Evolutionary conservation across 148 eudicot species (phyloP).

Genomic region (Amaranthus cruentus): DNA sequence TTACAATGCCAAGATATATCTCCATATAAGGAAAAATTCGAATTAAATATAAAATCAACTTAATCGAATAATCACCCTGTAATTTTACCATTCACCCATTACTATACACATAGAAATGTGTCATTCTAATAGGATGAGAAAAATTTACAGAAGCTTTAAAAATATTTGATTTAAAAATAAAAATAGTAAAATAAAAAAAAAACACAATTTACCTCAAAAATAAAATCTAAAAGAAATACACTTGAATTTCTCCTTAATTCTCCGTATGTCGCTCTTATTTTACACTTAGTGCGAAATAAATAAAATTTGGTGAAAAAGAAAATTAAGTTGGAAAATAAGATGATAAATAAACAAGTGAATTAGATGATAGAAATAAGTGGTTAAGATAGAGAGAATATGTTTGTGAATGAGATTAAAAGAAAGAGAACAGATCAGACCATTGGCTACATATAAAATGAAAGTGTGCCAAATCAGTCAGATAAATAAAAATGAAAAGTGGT

Average conservation of each 20-base stretch:
- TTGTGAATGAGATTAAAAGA: no score
- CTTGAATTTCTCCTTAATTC: no score
- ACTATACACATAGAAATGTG: background rate
- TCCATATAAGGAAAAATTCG: background rate
- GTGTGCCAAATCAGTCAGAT: no score
- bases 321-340: background rate
- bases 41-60: background rate
- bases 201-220: slow-evolving; percentile 9
- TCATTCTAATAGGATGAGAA: background rate
- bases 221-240: background rate
- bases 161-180: background rate
- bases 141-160: slow-evolving; percentile 4
- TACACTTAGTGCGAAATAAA: no score
- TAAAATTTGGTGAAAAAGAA: background rate
- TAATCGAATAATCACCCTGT: background rate
- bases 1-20: background rate
- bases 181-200: background rate
- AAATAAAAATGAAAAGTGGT: no score
- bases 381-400: no score
- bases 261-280: no score
- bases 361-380: no score
- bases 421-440: no score
- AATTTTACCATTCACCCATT: background rate
- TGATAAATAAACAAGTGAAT: background rate
- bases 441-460: no score